Evolutionary conservation across 148 eudicot genomes (phyloP).

Genomic region (Chenopodium album): DNA sequence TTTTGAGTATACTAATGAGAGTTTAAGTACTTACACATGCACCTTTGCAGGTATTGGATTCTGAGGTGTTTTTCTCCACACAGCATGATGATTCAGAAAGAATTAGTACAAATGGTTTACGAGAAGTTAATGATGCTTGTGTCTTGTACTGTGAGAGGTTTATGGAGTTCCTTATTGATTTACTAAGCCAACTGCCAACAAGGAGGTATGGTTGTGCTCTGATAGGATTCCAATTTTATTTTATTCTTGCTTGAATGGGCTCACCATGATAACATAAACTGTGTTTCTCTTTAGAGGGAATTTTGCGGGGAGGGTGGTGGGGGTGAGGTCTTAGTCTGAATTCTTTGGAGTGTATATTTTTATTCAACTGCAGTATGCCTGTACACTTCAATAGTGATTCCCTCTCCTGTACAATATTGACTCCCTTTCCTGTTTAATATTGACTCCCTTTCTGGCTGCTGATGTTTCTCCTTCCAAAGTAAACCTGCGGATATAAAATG

Average conservation of each 20-base stretch:
- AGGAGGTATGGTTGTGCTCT: constrained; percentile 54
- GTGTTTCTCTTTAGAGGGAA: background rate
- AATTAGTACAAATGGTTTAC: constrained; percentile 38
- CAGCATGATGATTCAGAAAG: constrained; percentile 36
- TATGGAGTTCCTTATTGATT: constrained; percentile 95
- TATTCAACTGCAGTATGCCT: background rate
- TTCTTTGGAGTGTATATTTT: background rate
- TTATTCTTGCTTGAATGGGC: background rate
- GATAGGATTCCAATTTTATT: background rate
- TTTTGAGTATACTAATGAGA: background rate
- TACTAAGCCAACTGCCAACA: constrained; percentile 92
- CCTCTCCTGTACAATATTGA: background rate
- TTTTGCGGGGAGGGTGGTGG: no score
- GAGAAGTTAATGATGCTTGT: constrained; percentile 64
- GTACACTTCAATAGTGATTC: background rate
- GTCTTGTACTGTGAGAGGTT: constrained; percentile 91
- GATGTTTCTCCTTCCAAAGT: background rate
- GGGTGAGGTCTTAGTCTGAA: background rate
- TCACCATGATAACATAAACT: background rate
- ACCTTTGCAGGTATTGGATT: constrained; percentile 64
- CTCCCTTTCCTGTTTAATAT: background rate
- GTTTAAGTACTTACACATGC: background rate
- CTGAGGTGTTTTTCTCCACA: constrained; percentile 47
- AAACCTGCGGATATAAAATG: no score
- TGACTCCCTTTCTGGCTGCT: background rate